phyloP scores from a whole-genome alignment of 768 basidiomycete species.

The Collybiopsis luxurians region DNA sequence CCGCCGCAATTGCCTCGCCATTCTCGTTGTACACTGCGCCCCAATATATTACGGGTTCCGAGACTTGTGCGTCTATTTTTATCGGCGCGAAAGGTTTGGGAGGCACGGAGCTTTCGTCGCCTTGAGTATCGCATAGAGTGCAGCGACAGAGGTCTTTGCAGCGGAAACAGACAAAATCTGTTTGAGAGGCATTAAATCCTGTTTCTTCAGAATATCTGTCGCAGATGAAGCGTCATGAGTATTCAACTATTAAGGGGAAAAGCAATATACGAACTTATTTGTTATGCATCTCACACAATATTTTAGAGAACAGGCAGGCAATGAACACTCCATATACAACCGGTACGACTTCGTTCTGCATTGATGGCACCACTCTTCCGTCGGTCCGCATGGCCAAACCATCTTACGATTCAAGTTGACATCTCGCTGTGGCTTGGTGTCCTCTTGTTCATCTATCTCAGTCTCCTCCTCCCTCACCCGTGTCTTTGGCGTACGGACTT shows the following conservation, averaged over 20 bases:
- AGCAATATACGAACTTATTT: not conserved
- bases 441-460: not conserved
- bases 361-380: not conserved
- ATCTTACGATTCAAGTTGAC: not conserved
- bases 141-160: conserved; percentile 50
- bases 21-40: conserved; percentile 26
- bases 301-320: not conserved
- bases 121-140: conserved; percentile 38
- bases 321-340: not conserved
- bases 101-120: not conserved
- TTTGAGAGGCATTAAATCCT: conserved; percentile 14
- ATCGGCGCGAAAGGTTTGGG: not conserved
- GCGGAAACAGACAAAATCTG: conserved; percentile 39
- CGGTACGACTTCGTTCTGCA: not conserved
- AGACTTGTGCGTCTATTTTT: not conserved
- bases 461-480: not conserved
- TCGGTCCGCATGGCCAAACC: not conserved
- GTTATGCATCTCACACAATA: conserved; percentile 1
- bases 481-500: too few species aligned
- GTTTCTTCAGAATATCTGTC: conserved; percentile 25
- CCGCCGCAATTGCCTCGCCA: conserved; percentile 25
- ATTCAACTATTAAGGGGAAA: not conserved
- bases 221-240: not conserved
- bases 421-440: too few species aligned
- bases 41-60: conserved; percentile 24